Conservation (phyloP, 352 stramenopile genomes). For the Peronospora destructor region DNA sequence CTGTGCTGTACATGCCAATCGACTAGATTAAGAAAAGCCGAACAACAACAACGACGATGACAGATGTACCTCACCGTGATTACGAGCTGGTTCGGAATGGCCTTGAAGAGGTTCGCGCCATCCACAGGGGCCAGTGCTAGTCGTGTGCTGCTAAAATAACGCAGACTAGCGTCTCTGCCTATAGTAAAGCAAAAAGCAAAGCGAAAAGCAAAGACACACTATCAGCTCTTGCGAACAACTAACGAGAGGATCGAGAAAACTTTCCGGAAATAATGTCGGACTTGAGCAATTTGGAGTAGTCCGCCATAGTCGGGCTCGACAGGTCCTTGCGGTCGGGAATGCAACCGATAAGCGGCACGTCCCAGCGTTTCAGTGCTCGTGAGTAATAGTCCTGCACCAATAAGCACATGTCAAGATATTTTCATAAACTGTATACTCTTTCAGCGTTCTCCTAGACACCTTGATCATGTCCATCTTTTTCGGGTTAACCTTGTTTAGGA, state of each 20-base stretch:
- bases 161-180: slow-evolving; percentile 63
- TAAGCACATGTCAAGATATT: not conserved
- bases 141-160: slow-evolving; percentile 82
- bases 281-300: slow-evolving; percentile 83
- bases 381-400: slow-evolving; percentile 76
- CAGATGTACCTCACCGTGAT: slow-evolving; percentile 51
- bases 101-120: slow-evolving; percentile 74
- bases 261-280: slow-evolving; percentile 71
- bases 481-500: slow-evolving; percentile 86
- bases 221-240: not conserved
- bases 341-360: slow-evolving; percentile 81
- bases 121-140: slow-evolving; percentile 75
- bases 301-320: slow-evolving; percentile 77
- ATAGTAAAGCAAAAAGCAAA: not conserved
- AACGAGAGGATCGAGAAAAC: not conserved
- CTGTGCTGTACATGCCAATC: slow-evolving; percentile 52
- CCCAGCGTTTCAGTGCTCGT: slow-evolving; percentile 85
- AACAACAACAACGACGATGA: not conserved
- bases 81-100: slow-evolving; percentile 78
- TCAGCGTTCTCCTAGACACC: slow-evolving; percentile 20
- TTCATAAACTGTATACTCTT: not conserved
- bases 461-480: slow-evolving; percentile 88
- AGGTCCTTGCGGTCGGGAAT: slow-evolving; percentile 83
- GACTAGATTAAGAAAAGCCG: slow-evolving; percentile 1
- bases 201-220: not conserved